Evolutionary conservation across 192 early-diverging fungal species (phyloP), one percentile per base, ranked within the genome.

Genomic region (Polychytrium aggregatum): DNA sequence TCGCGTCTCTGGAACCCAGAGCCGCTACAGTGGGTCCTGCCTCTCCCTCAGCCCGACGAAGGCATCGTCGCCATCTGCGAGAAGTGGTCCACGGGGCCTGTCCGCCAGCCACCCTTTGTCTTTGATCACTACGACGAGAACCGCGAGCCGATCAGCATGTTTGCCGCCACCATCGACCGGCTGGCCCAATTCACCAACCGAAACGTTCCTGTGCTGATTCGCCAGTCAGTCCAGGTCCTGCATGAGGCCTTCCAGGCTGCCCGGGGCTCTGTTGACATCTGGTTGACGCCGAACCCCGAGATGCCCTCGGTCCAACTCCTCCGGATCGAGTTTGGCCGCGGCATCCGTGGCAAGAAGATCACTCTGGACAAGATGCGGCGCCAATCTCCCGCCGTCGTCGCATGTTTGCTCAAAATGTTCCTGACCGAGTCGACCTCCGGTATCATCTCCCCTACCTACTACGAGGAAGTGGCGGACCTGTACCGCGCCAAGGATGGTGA

Each of bases 291-390:
- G 14, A 59, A 59, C 46, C 44, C 37, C 10, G 55, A 62, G n/a
- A 27, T 67, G 28, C 50, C 60, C 2, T 51, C 65, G 1, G 57
- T 67, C 4, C 65, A 67, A 45, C 55, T 67, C 42, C 31, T 67
- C n/a, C 35, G 65, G 35, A 36, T 50, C 17, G 65, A 67, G 27
- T 57, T 62, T 18, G 30, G 42, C 5, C 16, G 48, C 11, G 43
- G 46, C 27, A 28, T 13, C 14, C 13, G n/a, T 38, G 3, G 22
- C 16, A 44, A 14, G 13, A 22, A 24, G 17, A 42, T 38, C 11
- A 39, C 43, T 8, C 31, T 60, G 50, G 37, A 41, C 44, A 56
- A 48, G 33, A 36, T 31, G 41, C 52, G 34, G 39, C 40, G 39
- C 9, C 46, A 48, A n/a, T n/a, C n/a, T n/a, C n/a, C n/a, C n/a